Percentiles rank a stretch among this genome's conserved stretches.
Conservation (phyloP, 106 monocot species). For the Xerophyta viscosa region DNA sequence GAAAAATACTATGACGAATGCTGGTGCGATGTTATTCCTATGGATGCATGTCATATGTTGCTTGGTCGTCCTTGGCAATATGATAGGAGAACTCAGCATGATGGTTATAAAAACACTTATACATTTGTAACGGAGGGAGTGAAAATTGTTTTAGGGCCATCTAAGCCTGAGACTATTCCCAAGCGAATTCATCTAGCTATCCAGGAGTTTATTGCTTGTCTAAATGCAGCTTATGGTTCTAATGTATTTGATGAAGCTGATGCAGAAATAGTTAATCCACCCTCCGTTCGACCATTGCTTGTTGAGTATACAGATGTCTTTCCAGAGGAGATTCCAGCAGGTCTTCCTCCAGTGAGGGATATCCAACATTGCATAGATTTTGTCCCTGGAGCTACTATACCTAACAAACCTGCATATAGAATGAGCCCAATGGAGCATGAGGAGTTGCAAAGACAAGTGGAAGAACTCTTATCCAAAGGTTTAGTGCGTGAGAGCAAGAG, state of each 20-base stretch:
- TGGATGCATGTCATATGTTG: constrained; percentile 10
- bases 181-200: background rate
- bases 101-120: constrained; percentile 7
- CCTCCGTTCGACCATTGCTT: background rate
- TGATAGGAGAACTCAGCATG: constrained; percentile 1
- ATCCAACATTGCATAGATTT: constrained; percentile 9
- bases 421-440: background rate
- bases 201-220: background rate
- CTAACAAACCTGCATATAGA: constrained; percentile 3
- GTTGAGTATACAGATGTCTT: constrained; percentile 4
- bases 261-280: background rate
- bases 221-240: too few relatives aligned
- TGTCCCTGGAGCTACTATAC: background rate
- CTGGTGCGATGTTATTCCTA: constrained; percentile 11
- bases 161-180: background rate
- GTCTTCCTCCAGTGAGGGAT: constrained; percentile 5
- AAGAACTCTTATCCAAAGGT: background rate
- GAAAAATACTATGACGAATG: too few relatives aligned
- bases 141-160: background rate
- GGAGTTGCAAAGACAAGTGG: background rate
- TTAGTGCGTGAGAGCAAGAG: background rate
- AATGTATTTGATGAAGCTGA: background rate
- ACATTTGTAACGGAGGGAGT: background rate
- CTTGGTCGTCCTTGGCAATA: constrained; percentile 10
- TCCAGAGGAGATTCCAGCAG: background rate